Percentiles rank a stretch among this genome's conserved stretches.
Evolutionary conservation across 176 grass and related monocot genomes (phyloP).

Genomic region (Zea mays): DNA sequence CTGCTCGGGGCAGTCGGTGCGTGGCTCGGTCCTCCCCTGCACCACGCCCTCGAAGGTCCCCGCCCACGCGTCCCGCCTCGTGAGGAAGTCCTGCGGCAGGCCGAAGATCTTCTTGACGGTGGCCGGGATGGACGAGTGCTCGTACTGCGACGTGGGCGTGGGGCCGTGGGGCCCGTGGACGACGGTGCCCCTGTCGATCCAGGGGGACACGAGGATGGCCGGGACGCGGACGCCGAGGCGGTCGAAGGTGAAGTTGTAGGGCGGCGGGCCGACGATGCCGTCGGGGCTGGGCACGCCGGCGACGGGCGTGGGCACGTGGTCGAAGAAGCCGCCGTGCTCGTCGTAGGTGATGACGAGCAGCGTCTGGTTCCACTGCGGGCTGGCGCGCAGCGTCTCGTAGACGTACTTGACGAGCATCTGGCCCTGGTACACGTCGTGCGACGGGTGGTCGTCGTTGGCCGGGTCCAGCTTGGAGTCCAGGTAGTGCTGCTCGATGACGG

Average conservation of each 20-base stretch:
- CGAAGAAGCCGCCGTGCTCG: slow-evolving; percentile 91
- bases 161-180: slow-evolving; percentile 76
- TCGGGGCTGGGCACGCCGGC: slow-evolving; percentile 73
- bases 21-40: slow-evolving; percentile 51
- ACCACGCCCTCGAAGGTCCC: slow-evolving; percentile 84
- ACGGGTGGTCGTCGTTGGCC: slow-evolving; percentile 88
- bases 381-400: slow-evolving; percentile 71
- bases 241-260: slow-evolving; percentile 83
- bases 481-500: slow-evolving; percentile 88
- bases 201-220: slow-evolving; percentile 75
- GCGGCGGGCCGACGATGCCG: slow-evolving; percentile 67
- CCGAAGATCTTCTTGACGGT: slow-evolving; percentile 81
- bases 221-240: slow-evolving; percentile 77
- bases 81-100: slow-evolving; percentile 73
- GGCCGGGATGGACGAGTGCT: slow-evolving; percentile 92
- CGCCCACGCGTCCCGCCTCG: slow-evolving; percentile 81
- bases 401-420: slow-evolving; percentile 85
- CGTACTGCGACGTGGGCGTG: slow-evolving; percentile 75
- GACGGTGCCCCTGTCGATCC: slow-evolving; percentile 91
- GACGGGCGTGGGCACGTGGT: slow-evolving; percentile 83
- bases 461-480: slow-evolving; percentile 63
- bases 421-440: slow-evolving; percentile 93
- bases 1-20: slow-evolving; percentile 88
- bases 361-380: slow-evolving; percentile 91
- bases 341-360: slow-evolving; percentile 86